phyloP scores from a whole-genome alignment of 352 stramenopile species.

The Achlya hypogyna region DNA sequence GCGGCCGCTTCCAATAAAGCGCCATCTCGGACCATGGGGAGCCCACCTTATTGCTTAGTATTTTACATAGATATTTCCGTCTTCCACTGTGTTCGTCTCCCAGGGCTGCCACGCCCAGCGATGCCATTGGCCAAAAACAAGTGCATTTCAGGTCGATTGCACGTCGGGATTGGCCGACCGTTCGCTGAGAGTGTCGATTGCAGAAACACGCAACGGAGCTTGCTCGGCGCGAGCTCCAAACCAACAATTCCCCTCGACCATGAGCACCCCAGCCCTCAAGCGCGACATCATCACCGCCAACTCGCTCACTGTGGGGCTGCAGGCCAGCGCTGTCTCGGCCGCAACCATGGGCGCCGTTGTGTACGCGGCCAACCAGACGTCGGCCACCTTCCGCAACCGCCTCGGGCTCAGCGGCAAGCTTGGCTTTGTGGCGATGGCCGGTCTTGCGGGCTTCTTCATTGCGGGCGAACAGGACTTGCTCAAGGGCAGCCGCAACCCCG shows the following conservation, averaged over 20 bases:
- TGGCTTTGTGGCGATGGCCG: constrained; percentile 49
- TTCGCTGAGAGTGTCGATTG: too few relatives aligned
- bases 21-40: not conserved
- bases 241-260: not conserved
- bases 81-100: not conserved
- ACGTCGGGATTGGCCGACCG: too few relatives aligned
- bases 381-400: constrained; percentile 50
- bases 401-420: constrained; percentile 60
- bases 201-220: not conserved
- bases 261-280: not conserved
- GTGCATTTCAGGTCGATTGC: too few relatives aligned
- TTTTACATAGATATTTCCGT: not conserved
- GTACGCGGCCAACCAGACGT: constrained; percentile 47
- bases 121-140: not conserved
- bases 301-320: constrained; percentile 49
- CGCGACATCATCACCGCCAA: constrained; percentile 62
- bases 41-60: not conserved
- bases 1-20: constrained; percentile 45
- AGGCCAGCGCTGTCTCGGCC: constrained; percentile 32
- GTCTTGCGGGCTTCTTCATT: constrained; percentile 54
- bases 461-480: constrained; percentile 51
- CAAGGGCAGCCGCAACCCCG: constrained; percentile 50
- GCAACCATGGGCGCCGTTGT: constrained; percentile 27
- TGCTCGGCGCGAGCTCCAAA: not conserved
- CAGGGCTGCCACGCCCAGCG: not conserved